Evolutionary conservation across 805 yeast genomes (phyloP), one percentile per base, ranked within the genome.

Genomic region (Kuraishia capsulata): DNA sequence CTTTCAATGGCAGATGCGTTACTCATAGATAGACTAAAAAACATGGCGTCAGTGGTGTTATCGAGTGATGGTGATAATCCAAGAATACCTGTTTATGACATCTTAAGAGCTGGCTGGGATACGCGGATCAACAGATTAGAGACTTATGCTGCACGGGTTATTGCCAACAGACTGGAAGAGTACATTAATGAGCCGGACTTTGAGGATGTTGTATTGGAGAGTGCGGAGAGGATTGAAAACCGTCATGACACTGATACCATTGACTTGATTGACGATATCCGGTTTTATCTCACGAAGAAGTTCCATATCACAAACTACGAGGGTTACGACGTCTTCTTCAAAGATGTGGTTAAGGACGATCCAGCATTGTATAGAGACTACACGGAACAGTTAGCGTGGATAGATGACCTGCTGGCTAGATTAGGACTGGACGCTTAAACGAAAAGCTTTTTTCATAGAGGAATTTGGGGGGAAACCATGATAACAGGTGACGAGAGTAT

Each of bases 241-340:
- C 67, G 92, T 51, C 78, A 84, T 46, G 85, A 77, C 42, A 79
- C 83, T 0, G 95, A 84, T 58, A 80, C 90, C 1, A 80, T 84
- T 50, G 95, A 84, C 49, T 61, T 84, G 46, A 64, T 84, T 20
- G 95, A 83, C 56, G 94, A 83, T 58, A 78, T 84, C 9, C 63
- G 88, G 44, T 84, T 69, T 54, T 80, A 77, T 45, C 54, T 84
- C 34, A 49, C 61, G 10, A 64, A 67, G 48, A 58, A 53, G 36
- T 63, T 56, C 41, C 54, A 52, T 10, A 50, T 62, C 31, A 28
- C 31, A 8, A 13, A 13, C 31, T 6, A 28, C 31, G 31, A 8
- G 31, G 19, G 54, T 56, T 31, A 31, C 23, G 34, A 20, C 21
- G 9, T 17, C 23, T 17, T 17, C 23, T 18, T 31, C 13, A 31